Conservation (phyloP, 2,329 filamentous ascomycete genomes). For the Pestalotiopsis sp. region DNA sequence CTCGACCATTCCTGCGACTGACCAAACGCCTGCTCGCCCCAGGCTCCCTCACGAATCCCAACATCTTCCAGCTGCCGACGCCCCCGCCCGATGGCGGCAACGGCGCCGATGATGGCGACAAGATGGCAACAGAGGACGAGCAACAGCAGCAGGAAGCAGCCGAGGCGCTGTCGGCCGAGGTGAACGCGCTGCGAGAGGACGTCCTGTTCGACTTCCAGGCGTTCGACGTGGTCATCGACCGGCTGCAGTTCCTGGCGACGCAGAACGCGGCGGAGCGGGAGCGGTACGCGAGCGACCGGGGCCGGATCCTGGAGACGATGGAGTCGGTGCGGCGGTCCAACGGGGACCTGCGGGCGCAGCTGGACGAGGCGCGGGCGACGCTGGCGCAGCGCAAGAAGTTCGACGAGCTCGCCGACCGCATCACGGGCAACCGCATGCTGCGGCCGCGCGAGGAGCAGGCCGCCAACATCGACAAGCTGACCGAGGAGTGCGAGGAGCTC, state of each 20-base stretch:
- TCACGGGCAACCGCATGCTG: constrained; percentile 77
- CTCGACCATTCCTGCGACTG: constrained; percentile 87
- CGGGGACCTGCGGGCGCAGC: constrained; percentile 66
- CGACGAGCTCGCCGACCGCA: constrained; percentile 84
- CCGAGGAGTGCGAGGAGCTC: constrained; percentile 84
- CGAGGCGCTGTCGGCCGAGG: constrained; percentile 19
- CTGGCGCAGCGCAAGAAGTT: constrained; percentile 80
- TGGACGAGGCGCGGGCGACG: constrained; percentile 74
- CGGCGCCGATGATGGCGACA: constrained; percentile 27
- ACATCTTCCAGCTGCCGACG: constrained; percentile 57
- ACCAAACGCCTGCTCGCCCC: constrained; percentile 76
- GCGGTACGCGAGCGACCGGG: constrained; percentile 79
- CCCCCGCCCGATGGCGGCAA: constrained; percentile 60
- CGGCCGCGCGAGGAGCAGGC: constrained; percentile 83
- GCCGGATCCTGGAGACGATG: constrained; percentile 76
- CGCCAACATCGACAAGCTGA: constrained; percentile 74
- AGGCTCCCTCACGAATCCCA: constrained; percentile 58
- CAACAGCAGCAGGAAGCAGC: constrained; percentile 15
- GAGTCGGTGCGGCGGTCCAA: constrained; percentile 77
- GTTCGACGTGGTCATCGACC: constrained; percentile 82
- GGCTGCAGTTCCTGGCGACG: constrained; percentile 81
- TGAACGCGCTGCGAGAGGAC: constrained; percentile 69
- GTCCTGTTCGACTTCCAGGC: constrained; percentile 84
- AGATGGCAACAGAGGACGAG: constrained; percentile 20
- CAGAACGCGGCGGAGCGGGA: constrained; percentile 83